Conservation (phyloP, 805 yeast genomes). For the Candida silvicultrix region DNA sequence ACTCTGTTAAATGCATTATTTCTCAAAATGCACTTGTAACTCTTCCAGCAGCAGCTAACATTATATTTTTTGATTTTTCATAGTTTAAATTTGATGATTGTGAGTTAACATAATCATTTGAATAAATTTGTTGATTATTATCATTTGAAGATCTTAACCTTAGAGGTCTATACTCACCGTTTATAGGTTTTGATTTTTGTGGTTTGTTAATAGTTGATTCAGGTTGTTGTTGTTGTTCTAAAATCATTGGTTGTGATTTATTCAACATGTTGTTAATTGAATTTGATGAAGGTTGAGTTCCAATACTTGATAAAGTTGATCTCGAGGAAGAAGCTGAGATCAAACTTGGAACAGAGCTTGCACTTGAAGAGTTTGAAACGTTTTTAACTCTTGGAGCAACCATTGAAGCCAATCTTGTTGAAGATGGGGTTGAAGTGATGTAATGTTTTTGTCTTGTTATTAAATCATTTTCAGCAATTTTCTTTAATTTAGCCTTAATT, state of each 20-base stretch:
- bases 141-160: slow-evolving; percentile 18
- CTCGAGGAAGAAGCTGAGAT: slow-evolving; percentile 35
- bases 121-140: slow-evolving; percentile 3
- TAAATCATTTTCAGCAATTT: slow-evolving; percentile 19
- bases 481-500: slow-evolving; percentile 42
- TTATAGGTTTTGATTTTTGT: not conserved
- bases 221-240: not conserved
- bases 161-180: slow-evolving; percentile 13
- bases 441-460: slow-evolving; percentile 19
- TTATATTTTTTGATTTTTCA: not conserved
- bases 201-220: not conserved
- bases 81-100: not conserved
- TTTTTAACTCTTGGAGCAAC: not conserved
- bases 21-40: slow-evolving; percentile 1
- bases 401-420: slow-evolving; percentile 5
- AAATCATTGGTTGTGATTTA: not conserved
- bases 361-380: slow-evolving; percentile 6
- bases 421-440: slow-evolving; percentile 11
- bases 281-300: slow-evolving; percentile 15
- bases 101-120: not conserved
- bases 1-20: not conserved
- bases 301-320: slow-evolving; percentile 26
- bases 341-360: slow-evolving; percentile 32
- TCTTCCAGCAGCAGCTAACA: slow-evolving; percentile 1
- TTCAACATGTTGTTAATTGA: slow-evolving; percentile 3